phyloP scores from a whole-genome alignment of 2,329 filamentous ascomycete genomes.

The Cryphonectria parasitica region DNA sequence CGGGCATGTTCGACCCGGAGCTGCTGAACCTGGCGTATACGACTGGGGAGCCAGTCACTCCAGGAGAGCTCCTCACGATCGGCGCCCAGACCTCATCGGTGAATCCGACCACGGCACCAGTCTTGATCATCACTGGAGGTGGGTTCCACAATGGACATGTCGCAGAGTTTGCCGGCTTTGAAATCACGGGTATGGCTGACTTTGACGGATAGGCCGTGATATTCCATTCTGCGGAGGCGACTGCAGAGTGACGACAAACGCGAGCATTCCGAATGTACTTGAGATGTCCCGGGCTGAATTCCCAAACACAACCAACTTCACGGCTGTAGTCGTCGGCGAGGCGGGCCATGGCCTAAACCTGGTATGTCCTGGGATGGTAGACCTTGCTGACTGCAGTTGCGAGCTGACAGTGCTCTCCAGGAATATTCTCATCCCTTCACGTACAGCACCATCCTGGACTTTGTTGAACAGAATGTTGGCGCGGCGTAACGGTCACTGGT shows the following conservation, averaged over 20 bases:
- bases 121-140: conserved; percentile 63
- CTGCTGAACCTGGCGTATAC: conserved; percentile 51
- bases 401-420: neutral
- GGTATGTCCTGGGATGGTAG: conserved; percentile 28
- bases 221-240: conserved; percentile 66
- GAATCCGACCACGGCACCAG: conserved; percentile 55
- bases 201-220: conserved; percentile 45
- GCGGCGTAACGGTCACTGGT: neutral
- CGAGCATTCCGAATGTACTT: conserved; percentile 47
- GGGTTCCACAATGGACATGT: conserved; percentile 28
- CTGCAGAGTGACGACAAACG: conserved; percentile 51
- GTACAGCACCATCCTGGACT: conserved; percentile 24
- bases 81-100: conserved; percentile 41
- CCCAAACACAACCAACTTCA: conserved; percentile 51
- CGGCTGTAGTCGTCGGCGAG: conserved; percentile 56
- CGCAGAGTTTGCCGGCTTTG: neutral
- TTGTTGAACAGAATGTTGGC: conserved; percentile 22
- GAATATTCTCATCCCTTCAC: conserved; percentile 29
- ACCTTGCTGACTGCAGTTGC: neutral
- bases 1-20: conserved; percentile 57
- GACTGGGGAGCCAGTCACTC: conserved; percentile 59
- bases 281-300: conserved; percentile 47
- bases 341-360: conserved; percentile 58
- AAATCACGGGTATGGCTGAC: neutral
- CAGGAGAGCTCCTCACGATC: conserved; percentile 63